Conservation (phyloP, 768 basidiomycete species). For the Myochromella boudieri region DNA sequence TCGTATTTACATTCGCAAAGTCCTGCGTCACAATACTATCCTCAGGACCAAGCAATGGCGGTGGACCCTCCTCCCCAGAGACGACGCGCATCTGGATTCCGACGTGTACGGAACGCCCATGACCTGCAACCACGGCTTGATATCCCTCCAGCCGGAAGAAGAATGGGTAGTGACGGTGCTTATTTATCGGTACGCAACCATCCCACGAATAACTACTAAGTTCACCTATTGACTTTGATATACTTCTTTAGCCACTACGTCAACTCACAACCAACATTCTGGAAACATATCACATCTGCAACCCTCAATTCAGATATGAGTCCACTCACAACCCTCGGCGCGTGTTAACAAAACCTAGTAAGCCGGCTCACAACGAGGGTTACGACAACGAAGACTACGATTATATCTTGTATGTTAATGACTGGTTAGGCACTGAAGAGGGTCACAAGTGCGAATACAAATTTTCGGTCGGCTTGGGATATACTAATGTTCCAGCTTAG, state of each 20-base stretch:
- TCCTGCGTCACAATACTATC: constrained; percentile 54
- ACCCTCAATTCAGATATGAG: constrained; percentile 94
- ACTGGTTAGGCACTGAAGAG: constrained; percentile 92
- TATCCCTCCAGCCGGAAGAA: constrained; percentile 57
- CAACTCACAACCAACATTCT: constrained; percentile 83
- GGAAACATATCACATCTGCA: constrained; percentile 93
- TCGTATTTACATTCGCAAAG: constrained; percentile 59
- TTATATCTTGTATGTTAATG: constrained; percentile 99
- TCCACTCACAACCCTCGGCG: constrained; percentile 92
- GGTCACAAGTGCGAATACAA: constrained; percentile 77
- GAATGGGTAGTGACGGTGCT: constrained; percentile 75
- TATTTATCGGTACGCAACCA: constrained; percentile 73
- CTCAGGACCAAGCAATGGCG: constrained; percentile 68
- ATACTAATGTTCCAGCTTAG: constrained; percentile 36
- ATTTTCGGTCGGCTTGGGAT: constrained; percentile 4
- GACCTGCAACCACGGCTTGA: constrained; percentile 81
- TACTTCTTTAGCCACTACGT: constrained; percentile 47
- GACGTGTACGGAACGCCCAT: constrained; percentile 70
- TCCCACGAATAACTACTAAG: constrained; percentile 1
- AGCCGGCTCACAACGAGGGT: constrained; percentile 93
- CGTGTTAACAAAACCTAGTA: constrained; percentile 97
- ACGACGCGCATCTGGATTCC: constrained; percentile 74
- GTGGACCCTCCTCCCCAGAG: constrained; percentile 65
- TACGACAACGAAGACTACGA: constrained; percentile 99
- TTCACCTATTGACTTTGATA: constrained; percentile 2